Percentiles rank a stretch among this genome's conserved stretches.
Evolutionary conservation across 1,139 yeast genomes (phyloP).

Genomic region (Suhomyces chickasaworum): DNA sequence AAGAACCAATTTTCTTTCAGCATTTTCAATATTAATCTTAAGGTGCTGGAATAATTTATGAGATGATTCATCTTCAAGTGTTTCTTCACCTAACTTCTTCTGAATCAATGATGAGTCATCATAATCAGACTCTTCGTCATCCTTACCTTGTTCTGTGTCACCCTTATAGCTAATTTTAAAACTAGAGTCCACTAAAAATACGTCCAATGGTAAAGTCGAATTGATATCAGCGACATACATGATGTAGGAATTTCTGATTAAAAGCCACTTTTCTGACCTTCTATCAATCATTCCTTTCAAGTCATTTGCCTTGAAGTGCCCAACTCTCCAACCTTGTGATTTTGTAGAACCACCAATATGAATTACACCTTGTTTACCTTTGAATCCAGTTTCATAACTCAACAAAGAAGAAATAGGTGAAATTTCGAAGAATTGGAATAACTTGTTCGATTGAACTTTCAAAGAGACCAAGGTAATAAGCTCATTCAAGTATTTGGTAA

Average conservation of each 20-base stretch:
- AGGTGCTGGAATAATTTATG: slow-evolving; percentile 43
- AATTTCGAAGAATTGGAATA: slow-evolving; percentile 85
- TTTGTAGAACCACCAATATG: slow-evolving; percentile 80
- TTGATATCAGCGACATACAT: slow-evolving; percentile 84
- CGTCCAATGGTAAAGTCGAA: slow-evolving; percentile 88
- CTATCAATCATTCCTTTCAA: slow-evolving; percentile 83
- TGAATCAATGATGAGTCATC: slow-evolving; percentile 42
- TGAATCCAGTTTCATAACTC: slow-evolving; percentile 78
- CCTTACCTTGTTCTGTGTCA: slow-evolving; percentile 30
- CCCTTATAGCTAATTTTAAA: slow-evolving; percentile 62
- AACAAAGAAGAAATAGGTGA: slow-evolving; percentile 85
- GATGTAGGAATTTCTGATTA: slow-evolving; percentile 81
- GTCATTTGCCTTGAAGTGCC: slow-evolving; percentile 81
- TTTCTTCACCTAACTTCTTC: slow-evolving; percentile 26
- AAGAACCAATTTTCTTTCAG: slow-evolving; percentile 75
- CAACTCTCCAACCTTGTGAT: slow-evolving; percentile 94
- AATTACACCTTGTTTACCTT: slow-evolving; percentile 87
- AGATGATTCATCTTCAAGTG: slow-evolving; percentile 22
- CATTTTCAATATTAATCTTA: slow-evolving; percentile 70
- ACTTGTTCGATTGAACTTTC: slow-evolving; percentile 77
- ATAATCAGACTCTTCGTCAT: slow-evolving; percentile 48
- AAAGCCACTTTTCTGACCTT: slow-evolving; percentile 89
- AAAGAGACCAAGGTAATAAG: slow-evolving; percentile 62
- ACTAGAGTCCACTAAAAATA: slow-evolving; percentile 75
- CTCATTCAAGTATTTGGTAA: slow-evolving; percentile 65